Evolutionary conservation across 768 basidiomycete genomes (phyloP).

Genomic region (Boletus patriciae): DNA sequence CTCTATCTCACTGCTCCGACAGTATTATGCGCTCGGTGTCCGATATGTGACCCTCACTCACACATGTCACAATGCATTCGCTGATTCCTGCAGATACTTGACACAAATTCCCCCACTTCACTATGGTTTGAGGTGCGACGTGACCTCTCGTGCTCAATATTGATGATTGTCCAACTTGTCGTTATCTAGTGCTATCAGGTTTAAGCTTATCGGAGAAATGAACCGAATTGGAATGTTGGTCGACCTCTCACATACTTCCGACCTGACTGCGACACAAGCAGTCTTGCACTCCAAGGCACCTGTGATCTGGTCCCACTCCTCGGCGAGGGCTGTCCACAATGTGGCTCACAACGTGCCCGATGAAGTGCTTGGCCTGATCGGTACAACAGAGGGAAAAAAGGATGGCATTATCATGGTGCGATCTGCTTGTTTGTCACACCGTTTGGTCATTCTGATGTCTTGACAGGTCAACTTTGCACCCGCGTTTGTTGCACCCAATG

Average conservation of each 20-base stretch:
- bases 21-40: conserved; percentile 84
- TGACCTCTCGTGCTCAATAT: not conserved
- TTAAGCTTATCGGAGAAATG: conserved; percentile 80
- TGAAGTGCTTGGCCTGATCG: conserved; percentile 68
- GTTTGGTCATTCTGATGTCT: not conserved
- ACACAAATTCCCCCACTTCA: conserved; percentile 57
- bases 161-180: not conserved
- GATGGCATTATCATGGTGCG: conserved; percentile 87
- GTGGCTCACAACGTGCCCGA: conserved; percentile 83
- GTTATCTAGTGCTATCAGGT: conserved; percentile 60
- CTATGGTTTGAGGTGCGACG: conserved; percentile 59
- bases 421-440: not conserved
- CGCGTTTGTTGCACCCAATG: conserved; percentile 59
- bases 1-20: conserved; percentile 78
- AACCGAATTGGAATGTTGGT: conserved; percentile 92
- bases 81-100: conserved; percentile 72
- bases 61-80: conserved; percentile 86
- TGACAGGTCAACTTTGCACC: conserved; percentile 82
- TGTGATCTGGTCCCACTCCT: conserved; percentile 94
- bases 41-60: conserved; percentile 94
- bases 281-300: conserved; percentile 71
- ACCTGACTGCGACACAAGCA: conserved; percentile 81
- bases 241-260: conserved; percentile 91
- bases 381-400: conserved; percentile 58
- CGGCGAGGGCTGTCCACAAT: conserved; percentile 73